These are phyloP conservation scores for Metarhizium anisopliae DNA, from an alignment of 2,329 filamentous ascomycete genomes.

Conservation along the genomic window DNA sequence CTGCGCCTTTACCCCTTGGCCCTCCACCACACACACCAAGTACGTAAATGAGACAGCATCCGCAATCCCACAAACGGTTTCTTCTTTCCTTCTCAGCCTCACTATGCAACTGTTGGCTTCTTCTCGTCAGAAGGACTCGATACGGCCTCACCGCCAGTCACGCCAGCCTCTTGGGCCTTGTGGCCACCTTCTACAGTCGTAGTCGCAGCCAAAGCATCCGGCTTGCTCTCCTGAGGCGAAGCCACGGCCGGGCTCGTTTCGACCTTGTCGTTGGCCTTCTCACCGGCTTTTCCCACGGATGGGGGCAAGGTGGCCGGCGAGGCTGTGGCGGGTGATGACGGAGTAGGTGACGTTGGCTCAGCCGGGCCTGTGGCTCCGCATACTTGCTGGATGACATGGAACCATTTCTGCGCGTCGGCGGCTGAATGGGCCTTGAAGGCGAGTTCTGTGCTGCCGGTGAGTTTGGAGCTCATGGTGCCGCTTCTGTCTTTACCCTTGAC, in stretches of 20 bases:
- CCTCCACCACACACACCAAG: not conserved
- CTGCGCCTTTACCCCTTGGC: not conserved
- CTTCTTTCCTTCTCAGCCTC: not conserved
- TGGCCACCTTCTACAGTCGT: constrained; percentile 16
- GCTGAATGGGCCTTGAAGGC: constrained; percentile 80
- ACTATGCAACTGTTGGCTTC: not conserved
- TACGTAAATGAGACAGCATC: not conserved
- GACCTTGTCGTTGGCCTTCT: constrained; percentile 8
- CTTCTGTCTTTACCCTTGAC: constrained; percentile 91
- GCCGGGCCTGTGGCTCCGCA: constrained; percentile 41
- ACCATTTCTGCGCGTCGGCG: constrained; percentile 78
- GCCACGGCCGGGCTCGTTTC: constrained; percentile 11
- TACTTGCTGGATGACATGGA: constrained; percentile 56
- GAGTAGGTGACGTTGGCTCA: constrained; percentile 21
- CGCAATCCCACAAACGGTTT: not conserved
- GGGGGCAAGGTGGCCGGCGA: constrained; percentile 5
- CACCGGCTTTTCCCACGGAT: not conserved
- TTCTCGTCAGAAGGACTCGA: constrained; percentile 1
- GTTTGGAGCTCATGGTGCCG: constrained; percentile 70
- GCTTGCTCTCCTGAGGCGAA: constrained; percentile 14
- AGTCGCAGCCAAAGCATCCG: constrained; percentile 8
- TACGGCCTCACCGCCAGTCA: constrained; percentile 23
- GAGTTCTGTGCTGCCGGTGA: constrained; percentile 71
- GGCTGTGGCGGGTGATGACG: constrained; percentile 4
- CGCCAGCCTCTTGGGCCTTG: constrained; percentile 38